Evolutionary conservation across 169 alveolate genomes (phyloP).

Genomic region (Babesia gibsoni): DNA sequence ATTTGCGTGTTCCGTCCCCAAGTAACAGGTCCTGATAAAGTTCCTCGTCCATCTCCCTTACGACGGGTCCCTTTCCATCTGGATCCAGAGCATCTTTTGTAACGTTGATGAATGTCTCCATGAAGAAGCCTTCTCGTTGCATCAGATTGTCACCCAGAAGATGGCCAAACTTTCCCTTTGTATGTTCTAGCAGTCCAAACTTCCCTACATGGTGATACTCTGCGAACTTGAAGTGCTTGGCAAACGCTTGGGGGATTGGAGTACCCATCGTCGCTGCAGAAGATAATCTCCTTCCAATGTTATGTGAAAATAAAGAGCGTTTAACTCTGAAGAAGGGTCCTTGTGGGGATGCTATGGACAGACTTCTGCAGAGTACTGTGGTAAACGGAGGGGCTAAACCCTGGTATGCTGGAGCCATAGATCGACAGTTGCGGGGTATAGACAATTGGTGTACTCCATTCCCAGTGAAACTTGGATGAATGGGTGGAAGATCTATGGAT

Average conservation of each 20-base stretch:
- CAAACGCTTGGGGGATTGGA: constrained; percentile 29
- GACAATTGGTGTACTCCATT: too few species aligned
- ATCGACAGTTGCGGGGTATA: too few species aligned
- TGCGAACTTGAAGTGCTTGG: constrained; percentile 25
- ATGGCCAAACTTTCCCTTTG: constrained; percentile 57
- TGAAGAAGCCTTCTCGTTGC: constrained; percentile 28
- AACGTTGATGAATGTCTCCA: constrained; percentile 44
- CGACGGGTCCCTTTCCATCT: constrained; percentile 2
- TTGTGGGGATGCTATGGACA: neutral
- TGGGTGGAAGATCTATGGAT: too few species aligned
- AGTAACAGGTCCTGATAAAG: constrained; percentile 19
- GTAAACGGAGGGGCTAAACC: too few species aligned
- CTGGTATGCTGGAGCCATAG: too few species aligned
- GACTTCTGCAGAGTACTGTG: too few species aligned
- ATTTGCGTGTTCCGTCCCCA: constrained; percentile 9
- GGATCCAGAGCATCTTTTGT: neutral
- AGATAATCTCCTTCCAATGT: neutral
- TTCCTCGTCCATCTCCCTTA: constrained; percentile 7
- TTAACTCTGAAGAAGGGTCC: neutral
- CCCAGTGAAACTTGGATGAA: too few species aligned
- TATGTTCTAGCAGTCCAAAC: constrained; percentile 9
- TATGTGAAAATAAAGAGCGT: too few species aligned
- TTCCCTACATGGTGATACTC: constrained; percentile 25
- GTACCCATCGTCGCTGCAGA: neutral
- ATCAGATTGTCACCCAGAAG: constrained; percentile 53